Evolutionary conservation across 2,329 filamentous ascomycete genomes (phyloP).

Genomic region (Didymella pomorum): DNA sequence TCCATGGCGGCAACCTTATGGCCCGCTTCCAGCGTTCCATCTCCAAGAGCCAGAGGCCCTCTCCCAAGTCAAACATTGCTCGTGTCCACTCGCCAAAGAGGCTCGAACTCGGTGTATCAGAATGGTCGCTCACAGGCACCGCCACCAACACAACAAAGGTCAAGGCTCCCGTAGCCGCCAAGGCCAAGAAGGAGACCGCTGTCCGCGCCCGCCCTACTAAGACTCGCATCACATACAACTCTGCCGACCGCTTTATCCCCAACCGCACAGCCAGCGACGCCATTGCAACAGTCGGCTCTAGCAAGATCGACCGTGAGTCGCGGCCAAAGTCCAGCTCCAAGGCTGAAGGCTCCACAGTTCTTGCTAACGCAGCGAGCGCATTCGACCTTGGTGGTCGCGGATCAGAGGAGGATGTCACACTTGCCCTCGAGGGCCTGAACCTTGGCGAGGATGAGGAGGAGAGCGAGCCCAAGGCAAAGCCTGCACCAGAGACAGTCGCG

Average conservation of each 20-base stretch:
- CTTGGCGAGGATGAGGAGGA: slow-evolving; percentile 75
- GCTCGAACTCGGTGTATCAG: slow-evolving; percentile 89
- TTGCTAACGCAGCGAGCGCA: slow-evolving; percentile 75
- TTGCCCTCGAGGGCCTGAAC: slow-evolving; percentile 79
- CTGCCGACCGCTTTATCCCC: slow-evolving; percentile 93
- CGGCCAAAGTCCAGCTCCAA: slow-evolving; percentile 74
- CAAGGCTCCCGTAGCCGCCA: slow-evolving; percentile 61
- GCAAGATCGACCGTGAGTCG: slow-evolving; percentile 73
- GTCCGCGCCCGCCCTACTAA: slow-evolving; percentile 48
- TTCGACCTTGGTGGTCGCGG: slow-evolving; percentile 69
- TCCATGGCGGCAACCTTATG: slow-evolving; percentile 76
- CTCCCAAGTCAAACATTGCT: slow-evolving; percentile 96
- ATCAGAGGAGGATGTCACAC: slow-evolving; percentile 75
- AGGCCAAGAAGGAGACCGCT: slow-evolving; percentile 46
- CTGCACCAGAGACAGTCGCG: slow-evolving; percentile 85
- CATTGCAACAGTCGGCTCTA: slow-evolving; percentile 79
- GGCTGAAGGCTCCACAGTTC: slow-evolving; percentile 75
- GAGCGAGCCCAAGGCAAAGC: slow-evolving; percentile 71
- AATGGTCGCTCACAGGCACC: slow-evolving; percentile 89
- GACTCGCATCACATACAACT: slow-evolving; percentile 63
- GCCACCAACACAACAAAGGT: slow-evolving; percentile 57
- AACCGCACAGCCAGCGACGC: slow-evolving; percentile 91
- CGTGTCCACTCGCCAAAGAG: slow-evolving; percentile 79
- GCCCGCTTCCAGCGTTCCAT: slow-evolving; percentile 77
- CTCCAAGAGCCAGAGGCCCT: slow-evolving; percentile 75